Base-by-base conservation (phyloP, 768 basidiomycete genomes). In the Auricularia sp. region DNA sequence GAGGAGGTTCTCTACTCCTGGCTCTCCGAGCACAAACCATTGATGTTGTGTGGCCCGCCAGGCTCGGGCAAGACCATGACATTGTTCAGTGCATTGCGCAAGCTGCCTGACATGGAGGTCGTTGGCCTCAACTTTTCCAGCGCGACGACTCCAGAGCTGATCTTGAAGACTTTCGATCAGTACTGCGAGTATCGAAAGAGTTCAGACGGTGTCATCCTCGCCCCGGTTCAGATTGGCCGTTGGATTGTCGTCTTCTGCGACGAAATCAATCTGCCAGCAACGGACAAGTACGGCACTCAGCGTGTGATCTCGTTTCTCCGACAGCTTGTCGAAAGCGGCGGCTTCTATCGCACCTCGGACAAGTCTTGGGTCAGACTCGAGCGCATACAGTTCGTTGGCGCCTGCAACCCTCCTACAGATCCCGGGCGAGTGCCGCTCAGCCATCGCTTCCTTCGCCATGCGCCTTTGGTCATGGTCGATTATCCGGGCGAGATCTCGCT, bases 171-270 rank as follows among this genome's bases (percentile, higher is more conserved):
- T 6, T 98, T 99, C 74, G 97, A 98, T 74, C 97, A 99, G 76
- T 97, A 99, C 72, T 99, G 97, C 78, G 97, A 99, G 77, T 98
- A 96, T 72, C 84, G 95, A 64, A 98, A 98, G 78, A 98, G 97
- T 3, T 93, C 97, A 12, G 98, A 94, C 70, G 97, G 97, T n/a
- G 91, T 97, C 59, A 84, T 98, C 59, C 85, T 99, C 62, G 88
- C 97, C 3, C 97, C 97, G 10, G 77, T 88, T 3, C 94, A 98
- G 71, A 93, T 98, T 67, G 96, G 96, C 34, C 87, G 94, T 58
- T 99, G 97, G 97, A 83, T 99, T 61, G 95, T 99, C 39, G 89
- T 99, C n/a, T 99, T 99, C 79, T 99, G 97, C 74, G 97, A 99
- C 73, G 97, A 99, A 75, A 98, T 99, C 80, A 99, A 99, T 72